phyloP scores from a whole-genome alignment of 805 yeast species.

The Teunomyces aglyptinius region DNA sequence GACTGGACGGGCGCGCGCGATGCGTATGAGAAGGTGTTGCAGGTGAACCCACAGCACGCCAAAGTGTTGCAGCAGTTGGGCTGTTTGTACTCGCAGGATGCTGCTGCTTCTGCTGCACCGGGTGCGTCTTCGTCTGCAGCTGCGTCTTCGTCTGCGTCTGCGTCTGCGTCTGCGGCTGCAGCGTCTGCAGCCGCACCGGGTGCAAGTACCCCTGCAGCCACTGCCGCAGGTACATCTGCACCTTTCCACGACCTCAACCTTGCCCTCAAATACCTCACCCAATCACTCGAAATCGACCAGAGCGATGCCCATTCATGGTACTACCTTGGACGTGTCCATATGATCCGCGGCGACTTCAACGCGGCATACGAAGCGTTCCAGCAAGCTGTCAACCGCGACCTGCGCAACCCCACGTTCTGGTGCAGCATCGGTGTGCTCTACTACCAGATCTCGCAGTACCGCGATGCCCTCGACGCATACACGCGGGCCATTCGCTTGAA shows the following conservation, averaged over 20 bases:
- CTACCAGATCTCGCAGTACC: constrained; percentile 92
- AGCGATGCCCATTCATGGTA: constrained; percentile 97
- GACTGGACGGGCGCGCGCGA: constrained; percentile 91
- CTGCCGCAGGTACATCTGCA: constrained; percentile 11
- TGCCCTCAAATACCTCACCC: constrained; percentile 78
- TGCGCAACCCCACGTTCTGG: constrained; percentile 98
- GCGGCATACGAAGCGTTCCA: constrained; percentile 98
- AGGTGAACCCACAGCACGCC: constrained; percentile 89
- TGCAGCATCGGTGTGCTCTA: constrained; percentile 92
- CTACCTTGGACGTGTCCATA: constrained; percentile 92
- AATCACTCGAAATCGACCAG: constrained; percentile 85
- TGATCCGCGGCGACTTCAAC: constrained; percentile 92
- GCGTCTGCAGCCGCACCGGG: too few relatives aligned
- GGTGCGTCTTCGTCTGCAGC: background rate
- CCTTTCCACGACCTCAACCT: constrained; percentile 77
- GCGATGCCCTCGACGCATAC: constrained; percentile 97
- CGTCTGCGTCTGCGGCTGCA: constrained; percentile 22
- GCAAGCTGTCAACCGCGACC: constrained; percentile 95
- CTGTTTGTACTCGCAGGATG: constrained; percentile 79
- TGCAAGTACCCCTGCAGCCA: constrained; percentile 14
- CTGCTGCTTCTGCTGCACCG: constrained; percentile 26
- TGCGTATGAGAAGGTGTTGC: constrained; percentile 90
- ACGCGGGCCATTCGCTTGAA: constrained; percentile 94
- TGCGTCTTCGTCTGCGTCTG: background rate
- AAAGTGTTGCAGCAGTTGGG: constrained; percentile 96